Base-by-base conservation (phyloP, 768 basidiomycete species). In the Pleurotus sapidus region DNA sequence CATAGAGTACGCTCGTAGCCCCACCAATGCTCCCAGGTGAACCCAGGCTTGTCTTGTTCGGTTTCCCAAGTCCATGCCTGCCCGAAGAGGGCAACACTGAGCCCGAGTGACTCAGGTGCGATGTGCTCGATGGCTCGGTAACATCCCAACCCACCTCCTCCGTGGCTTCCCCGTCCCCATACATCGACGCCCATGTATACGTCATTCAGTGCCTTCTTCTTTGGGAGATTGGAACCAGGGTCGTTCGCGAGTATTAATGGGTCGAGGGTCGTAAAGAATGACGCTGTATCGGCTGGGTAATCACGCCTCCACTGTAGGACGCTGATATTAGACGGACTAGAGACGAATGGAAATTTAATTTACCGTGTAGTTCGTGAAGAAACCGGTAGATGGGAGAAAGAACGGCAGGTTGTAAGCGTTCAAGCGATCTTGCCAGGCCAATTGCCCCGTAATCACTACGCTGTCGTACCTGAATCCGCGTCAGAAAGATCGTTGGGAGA, bases 21-120 rank as follows among this genome's bases (percentile, higher is more conserved):
- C 85, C 88, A 92, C 91, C 91, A 94, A 7, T 68, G 62, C 18
- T 81, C 74, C 88, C 88, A 88, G 37, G 70, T 79, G 70, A 80
- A 84, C 5, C 79, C 84, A 0, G 81, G 74, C 25, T 79, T 76
- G 58, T 84, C 80, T 60, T 89, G 81, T 53, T 81, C 79, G 54
- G 71, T 80, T 64, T 94, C 92, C 90, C 90, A 93, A 2, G 89
- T 88, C 90, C 91, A 94, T 6, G 80, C 92, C 40, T 81, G 90
- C 0, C 81, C 91, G 61, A 94, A 94, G 54, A 94, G 69, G 0
- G 91, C 92, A 9, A 84, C 83, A 61, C 90, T 90, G 7, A 92
- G 74, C 0, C 87, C 86, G 14, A 83, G 74, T n/a, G 71, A 76
- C 49, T 77, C 67, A 3, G 84, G 86, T 9, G 77, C 73, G 46